Evolutionary conservation across 305 asterid species (phyloP), one percentile per base, ranked within the genome.

Genomic region (Fraxinus albicans): DNA sequence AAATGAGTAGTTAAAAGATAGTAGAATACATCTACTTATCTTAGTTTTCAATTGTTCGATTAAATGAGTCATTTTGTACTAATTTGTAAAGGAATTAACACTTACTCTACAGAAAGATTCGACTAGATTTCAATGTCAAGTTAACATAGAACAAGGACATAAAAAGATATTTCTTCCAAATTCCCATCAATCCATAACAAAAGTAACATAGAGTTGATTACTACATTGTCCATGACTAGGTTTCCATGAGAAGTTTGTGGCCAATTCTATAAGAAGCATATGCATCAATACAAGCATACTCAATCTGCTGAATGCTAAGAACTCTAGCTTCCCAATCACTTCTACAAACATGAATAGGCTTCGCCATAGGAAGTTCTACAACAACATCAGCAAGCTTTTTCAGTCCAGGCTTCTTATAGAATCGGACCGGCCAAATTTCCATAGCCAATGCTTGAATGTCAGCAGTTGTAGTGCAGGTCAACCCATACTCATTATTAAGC

Each of bases 271-370:
- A 82, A 17, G 85, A 86, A 60, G 89, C 88, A 84, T 72, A 87
- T 13, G 89, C 89, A 82, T 87, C 86, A 25, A 84, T 82, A 47
- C 85, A 84, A 15, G 85, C 85, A 84, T 87, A 84, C 84, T 87
- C 86, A 82, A 87, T 78, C 79, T 84, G 89, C 31, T 80, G 40
- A 31, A n/a, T 17, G 19, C 82, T 82, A 77, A 87, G 81, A 19
- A 9, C 82, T 67, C 85, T 78, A 8, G 79, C 85, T 31, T 87
- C 85, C 90, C 90, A 87, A 40, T 87, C 25, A 74, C 90, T 87
- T 70, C 63, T 36, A 13, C 86, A 80, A 31, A 83, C 86, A 44
- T 84, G 83, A 34, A 25, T 42, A 35, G 87, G 87, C 78, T 84
- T 86, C 25, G 4, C 79, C 87, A 84, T 84, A 0, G 5, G 0